Evolutionary conservation across 2,329 filamentous ascomycete species (phyloP).

Genomic region (Cryphonectria naterciae): DNA sequence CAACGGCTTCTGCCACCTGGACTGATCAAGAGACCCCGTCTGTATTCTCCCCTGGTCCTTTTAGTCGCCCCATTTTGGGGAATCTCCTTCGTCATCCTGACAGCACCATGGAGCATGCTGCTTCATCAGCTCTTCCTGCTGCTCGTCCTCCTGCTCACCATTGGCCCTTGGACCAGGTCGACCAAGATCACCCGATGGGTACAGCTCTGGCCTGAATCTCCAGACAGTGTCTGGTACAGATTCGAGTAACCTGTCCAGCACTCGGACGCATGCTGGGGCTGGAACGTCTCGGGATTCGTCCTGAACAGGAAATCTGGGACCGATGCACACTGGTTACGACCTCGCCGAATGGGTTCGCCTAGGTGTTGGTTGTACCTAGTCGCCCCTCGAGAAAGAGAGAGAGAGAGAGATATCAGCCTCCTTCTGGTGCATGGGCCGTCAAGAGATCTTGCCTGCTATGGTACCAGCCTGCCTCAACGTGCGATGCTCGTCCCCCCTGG

Average conservation of each 20-base stretch:
- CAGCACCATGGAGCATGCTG: neutral
- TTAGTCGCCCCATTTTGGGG: neutral
- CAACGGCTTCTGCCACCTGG: neutral
- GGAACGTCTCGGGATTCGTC: slow-evolving; percentile 27
- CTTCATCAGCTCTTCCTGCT: slow-evolving; percentile 4
- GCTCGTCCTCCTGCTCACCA: neutral
- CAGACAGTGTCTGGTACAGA: slow-evolving; percentile 23
- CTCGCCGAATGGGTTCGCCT: slow-evolving; percentile 9
- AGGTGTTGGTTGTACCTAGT: slow-evolving; percentile 8
- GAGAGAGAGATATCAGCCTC: slow-evolving; percentile 7
- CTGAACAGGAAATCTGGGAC: slow-evolving; percentile 25
- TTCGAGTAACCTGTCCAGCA: slow-evolving; percentile 3
- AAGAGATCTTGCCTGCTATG: slow-evolving; percentile 12
- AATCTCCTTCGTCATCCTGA: neutral
- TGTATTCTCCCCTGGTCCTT: neutral
- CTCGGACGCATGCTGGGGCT: slow-evolving; percentile 13
- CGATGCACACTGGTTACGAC: slow-evolving; percentile 11
- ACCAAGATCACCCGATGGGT: neutral
- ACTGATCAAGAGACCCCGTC: neutral
- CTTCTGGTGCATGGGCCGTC: slow-evolving; percentile 20
- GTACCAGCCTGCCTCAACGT: slow-evolving; percentile 6
- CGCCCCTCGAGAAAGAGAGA: neutral
- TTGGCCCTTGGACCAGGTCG: slow-evolving; percentile 1
- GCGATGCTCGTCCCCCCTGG: slow-evolving; percentile 15
- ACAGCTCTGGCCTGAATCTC: slow-evolving; percentile 6